Percentiles rank a stretch among this genome's conserved stretches.
phyloP scores from a whole-genome alignment of 192 early-diverging fungal genomes.

The Umbelopsis sp. region DNA sequence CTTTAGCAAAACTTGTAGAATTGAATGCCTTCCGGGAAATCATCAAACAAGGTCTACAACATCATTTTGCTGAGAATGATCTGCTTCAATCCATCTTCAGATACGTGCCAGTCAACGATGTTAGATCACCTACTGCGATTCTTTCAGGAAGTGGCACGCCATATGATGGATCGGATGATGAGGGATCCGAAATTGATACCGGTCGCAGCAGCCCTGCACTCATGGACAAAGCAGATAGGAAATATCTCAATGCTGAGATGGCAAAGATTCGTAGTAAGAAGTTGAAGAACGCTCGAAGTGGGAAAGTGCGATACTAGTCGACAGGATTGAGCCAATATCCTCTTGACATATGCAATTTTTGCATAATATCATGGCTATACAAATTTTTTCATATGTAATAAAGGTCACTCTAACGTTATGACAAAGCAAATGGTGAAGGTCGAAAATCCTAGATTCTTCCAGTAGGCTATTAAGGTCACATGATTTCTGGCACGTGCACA shows the following conservation, averaged over 20 bases:
- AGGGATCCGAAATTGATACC: background rate
- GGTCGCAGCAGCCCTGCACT: conserved; percentile 11
- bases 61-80: conserved; percentile 25
- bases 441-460: no score
- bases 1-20: conserved; percentile 20
- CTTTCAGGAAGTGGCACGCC: conserved; percentile 14
- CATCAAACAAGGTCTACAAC: conserved; percentile 29
- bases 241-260: conserved; percentile 14
- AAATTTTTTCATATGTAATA: no score
- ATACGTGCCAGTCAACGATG: conserved; percentile 5
- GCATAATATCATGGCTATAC: no score
- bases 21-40: conserved; percentile 27
- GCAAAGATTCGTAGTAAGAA: conserved; percentile 6
- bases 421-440: no score
- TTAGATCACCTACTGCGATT: background rate
- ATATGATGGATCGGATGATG: conserved; percentile 18
- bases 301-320: background rate
- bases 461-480: no score
- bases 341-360: no score
- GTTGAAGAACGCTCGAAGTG: conserved; percentile 12
- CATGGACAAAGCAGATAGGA: conserved; percentile 15
- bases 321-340: no score
- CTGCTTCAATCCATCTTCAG: conserved; percentile 12
- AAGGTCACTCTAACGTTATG: no score
- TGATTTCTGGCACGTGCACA: no score